Conservation (phyloP, 106 monocot genomes). For the Dendrobium officinale region DNA sequence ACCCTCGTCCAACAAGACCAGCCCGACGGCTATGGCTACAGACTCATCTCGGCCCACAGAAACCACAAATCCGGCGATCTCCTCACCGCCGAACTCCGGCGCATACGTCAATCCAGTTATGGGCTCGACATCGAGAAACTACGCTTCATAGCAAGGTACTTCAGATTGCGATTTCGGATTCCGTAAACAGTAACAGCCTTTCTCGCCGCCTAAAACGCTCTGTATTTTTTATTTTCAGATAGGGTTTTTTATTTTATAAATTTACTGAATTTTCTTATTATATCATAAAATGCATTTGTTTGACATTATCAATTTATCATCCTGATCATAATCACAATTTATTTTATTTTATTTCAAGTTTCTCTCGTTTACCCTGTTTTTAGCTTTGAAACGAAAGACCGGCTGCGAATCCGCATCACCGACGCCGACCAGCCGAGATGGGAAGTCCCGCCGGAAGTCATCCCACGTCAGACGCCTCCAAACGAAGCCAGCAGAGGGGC, state of each 20-base stretch:
- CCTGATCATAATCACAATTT: too few relatives aligned
- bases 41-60: conserved; percentile 12
- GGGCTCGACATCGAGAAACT: conserved; percentile 41
- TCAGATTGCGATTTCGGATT: background rate
- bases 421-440: conserved; percentile 37
- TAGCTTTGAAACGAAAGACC: conserved; percentile 52
- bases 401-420: conserved; percentile 44
- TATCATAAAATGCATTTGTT: too few relatives aligned
- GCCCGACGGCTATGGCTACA: conserved; percentile 30
- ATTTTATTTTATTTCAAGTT: background rate
- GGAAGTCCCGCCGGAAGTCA: conserved; percentile 41
- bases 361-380: background rate
- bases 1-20: background rate
- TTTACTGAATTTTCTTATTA: too few relatives aligned
- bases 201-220: background rate
- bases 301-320: too few relatives aligned
- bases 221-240: background rate
- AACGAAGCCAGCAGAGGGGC: background rate
- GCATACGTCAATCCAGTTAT: conserved; percentile 21
- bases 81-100: conserved; percentile 26
- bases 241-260: too few relatives aligned
- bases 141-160: conserved; percentile 34
- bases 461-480: conserved; percentile 12
- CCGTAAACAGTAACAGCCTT: background rate
- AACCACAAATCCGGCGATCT: conserved; percentile 16